phyloP scores from a whole-genome alignment of 179 eudicot genomes.

The Patellifolia procumbens region DNA sequence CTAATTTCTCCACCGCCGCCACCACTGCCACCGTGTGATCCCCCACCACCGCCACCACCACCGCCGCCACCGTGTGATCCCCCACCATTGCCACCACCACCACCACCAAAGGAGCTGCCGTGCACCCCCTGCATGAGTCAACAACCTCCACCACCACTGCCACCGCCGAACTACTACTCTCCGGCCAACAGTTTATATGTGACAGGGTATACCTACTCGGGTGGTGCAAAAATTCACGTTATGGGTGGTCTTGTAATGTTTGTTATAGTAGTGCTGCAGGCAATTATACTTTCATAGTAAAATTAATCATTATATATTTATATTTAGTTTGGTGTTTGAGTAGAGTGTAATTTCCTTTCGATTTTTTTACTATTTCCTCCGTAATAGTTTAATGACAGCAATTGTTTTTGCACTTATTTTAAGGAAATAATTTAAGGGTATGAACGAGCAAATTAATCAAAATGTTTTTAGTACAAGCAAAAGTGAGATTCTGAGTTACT shows the following conservation, averaged over 20 bases:
- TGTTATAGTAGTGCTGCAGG: slow-evolving; percentile 23
- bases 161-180: slow-evolving; percentile 22
- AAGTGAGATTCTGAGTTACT: too few relatives aligned
- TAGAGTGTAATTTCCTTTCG: not conserved
- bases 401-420: too few relatives aligned
- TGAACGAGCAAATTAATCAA: too few relatives aligned
- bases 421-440: too few relatives aligned
- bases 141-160: slow-evolving; percentile 25
- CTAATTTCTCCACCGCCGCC: slow-evolving; percentile 26
- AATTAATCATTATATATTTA: not conserved
- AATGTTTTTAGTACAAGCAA: too few relatives aligned
- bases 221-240: not conserved
- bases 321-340: slow-evolving; percentile 2
- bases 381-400: too few relatives aligned
- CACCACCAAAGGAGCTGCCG: slow-evolving; percentile 24
- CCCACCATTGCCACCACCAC: slow-evolving; percentile 4
- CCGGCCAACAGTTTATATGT: slow-evolving; percentile 26
- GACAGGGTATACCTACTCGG: slow-evolving; percentile 27
- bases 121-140: slow-evolving; percentile 28
- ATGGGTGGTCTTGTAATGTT: slow-evolving; percentile 10
- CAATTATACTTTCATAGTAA: slow-evolving; percentile 24
- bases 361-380: too few relatives aligned
- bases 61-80: slow-evolving; percentile 23
- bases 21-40: slow-evolving; percentile 27
- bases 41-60: slow-evolving; percentile 20